Evolutionary conservation across 768 basidiomycete species (phyloP).

Genomic region (Boletus sp.): DNA sequence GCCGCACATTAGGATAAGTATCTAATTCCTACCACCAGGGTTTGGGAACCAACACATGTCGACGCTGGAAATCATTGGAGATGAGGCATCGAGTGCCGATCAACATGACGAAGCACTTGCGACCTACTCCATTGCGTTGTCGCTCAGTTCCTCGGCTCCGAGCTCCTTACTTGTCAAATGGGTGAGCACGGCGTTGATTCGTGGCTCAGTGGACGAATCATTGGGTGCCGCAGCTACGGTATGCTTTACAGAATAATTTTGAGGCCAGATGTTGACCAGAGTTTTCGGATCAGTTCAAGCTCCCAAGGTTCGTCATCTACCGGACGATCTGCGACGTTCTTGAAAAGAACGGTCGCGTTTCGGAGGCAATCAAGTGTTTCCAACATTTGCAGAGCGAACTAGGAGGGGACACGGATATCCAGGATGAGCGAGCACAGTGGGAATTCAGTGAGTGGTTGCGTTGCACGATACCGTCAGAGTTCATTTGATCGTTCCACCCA

Average conservation of each 20-base stretch:
- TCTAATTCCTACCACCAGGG: background rate
- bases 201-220: background rate
- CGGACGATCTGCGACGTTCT: slow-evolving; percentile 5
- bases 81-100: background rate
- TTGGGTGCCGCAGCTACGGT: no score
- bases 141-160: background rate
- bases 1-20: no score
- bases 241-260: no score
- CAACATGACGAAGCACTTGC: background rate
- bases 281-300: background rate
- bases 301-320: slow-evolving; percentile 1
- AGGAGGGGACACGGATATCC: background rate
- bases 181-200: background rate
- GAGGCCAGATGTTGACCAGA: no score
- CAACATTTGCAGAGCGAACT: background rate
- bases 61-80: background rate
- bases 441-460: background rate
- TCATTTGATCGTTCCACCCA: background rate
- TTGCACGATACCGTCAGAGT: no score
- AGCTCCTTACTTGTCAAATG: slow-evolving; percentile 3
- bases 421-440: background rate
- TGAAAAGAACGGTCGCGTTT: background rate
- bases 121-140: slow-evolving; percentile 1
- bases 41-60: background rate
- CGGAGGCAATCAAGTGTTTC: background rate